Conservation (phyloP, 2,329 filamentous ascomycete species). For the Penicillium sp. region DNA sequence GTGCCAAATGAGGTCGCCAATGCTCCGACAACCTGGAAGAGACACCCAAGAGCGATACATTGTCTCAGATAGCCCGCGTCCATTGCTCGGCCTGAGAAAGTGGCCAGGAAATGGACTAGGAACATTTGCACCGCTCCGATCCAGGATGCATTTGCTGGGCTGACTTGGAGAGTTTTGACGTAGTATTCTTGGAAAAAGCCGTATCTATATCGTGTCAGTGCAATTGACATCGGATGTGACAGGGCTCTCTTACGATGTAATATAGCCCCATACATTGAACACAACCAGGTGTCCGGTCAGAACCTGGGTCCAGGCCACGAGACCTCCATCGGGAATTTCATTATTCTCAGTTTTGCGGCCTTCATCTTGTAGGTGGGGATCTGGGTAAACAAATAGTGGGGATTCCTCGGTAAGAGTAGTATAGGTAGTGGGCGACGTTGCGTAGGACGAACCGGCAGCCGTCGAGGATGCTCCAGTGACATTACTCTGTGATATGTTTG, state of each 20-base stretch:
- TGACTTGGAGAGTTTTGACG: slow-evolving; percentile 29
- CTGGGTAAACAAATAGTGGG: neutral
- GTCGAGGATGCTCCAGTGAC: neutral
- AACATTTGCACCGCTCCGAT: slow-evolving; percentile 51
- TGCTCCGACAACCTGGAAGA: slow-evolving; percentile 40
- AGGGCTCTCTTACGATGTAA: slow-evolving; percentile 8
- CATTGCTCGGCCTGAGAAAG: slow-evolving; percentile 43
- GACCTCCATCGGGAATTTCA: slow-evolving; percentile 30
- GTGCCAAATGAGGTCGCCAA: slow-evolving; percentile 49
- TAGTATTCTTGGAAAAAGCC: slow-evolving; percentile 51
- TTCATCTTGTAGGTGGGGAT: slow-evolving; percentile 1
- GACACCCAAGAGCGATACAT: slow-evolving; percentile 5
- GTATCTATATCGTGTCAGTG: slow-evolving; percentile 2
- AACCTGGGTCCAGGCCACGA: slow-evolving; percentile 34
- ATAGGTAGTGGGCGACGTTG: neutral
- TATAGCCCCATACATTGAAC: slow-evolving; percentile 21
- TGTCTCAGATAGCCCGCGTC: slow-evolving; percentile 45
- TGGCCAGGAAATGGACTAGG: slow-evolving; percentile 43
- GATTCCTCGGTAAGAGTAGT: neutral
- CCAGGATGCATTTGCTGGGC: slow-evolving; percentile 46
- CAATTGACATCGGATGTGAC: neutral
- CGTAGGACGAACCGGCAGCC: neutral
- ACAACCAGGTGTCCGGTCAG: slow-evolving; percentile 32
- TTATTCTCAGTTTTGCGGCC: slow-evolving; percentile 5
- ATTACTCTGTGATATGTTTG: neutral